Evolutionary conservation across 148 eudicot species (phyloP).

Genomic region (Nepenthes mirabilis): DNA sequence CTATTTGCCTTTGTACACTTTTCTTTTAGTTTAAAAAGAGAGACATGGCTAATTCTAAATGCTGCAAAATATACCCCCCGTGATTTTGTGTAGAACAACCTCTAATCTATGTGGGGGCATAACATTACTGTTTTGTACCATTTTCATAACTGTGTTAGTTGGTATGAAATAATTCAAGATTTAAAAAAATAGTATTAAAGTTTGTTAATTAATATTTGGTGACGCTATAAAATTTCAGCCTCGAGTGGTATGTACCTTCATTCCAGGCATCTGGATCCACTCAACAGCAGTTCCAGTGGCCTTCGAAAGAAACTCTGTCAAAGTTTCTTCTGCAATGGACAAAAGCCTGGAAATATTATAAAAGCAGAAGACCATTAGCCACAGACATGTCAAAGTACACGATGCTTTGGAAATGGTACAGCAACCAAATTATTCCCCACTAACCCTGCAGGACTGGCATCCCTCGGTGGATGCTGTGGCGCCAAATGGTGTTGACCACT

Average conservation of each 20-base stretch:
- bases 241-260: conserved; percentile 45
- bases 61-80: too few relatives aligned
- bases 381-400: not conserved
- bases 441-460: conserved; percentile 7
- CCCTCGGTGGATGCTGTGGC: not conserved
- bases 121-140: too few relatives aligned
- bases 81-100: too few relatives aligned
- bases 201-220: not conserved
- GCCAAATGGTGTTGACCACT: conserved; percentile 26
- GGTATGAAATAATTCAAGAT: too few relatives aligned
- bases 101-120: too few relatives aligned
- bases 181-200: too few relatives aligned
- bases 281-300: conserved; percentile 99
- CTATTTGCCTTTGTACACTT: too few relatives aligned
- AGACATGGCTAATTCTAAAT: too few relatives aligned
- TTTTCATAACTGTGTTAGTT: too few relatives aligned
- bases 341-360: conserved; percentile 49
- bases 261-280: conserved; percentile 99
- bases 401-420: not conserved
- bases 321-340: conserved; percentile 99
- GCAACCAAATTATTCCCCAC: not conserved
- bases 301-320: conserved; percentile 98
- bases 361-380: conserved; percentile 10
- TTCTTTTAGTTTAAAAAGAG: too few relatives aligned
- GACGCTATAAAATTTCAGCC: not conserved